Evolutionary conservation across 441 rosid genomes (phyloP).

Genomic region (Pelargonium cotyledonis): DNA sequence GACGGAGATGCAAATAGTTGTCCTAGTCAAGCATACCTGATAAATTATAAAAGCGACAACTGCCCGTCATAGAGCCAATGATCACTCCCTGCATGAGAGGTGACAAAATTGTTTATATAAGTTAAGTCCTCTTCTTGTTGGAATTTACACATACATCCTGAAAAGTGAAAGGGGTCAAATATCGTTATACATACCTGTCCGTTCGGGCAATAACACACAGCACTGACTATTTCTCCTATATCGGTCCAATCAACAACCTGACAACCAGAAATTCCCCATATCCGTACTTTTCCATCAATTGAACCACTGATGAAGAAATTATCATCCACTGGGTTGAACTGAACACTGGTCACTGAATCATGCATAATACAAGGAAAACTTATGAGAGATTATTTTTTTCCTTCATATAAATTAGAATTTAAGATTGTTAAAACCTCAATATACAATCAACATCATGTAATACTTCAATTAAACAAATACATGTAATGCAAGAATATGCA

Average conservation of each 20-base stretch:
- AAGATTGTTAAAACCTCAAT: background rate
- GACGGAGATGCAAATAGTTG: background rate
- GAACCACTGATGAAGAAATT: slow-evolving; percentile 88
- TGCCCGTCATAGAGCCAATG: slow-evolving; percentile 69
- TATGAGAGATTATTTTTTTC: slow-evolving; percentile 6
- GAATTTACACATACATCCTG: background rate
- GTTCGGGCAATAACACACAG: slow-evolving; percentile 78
- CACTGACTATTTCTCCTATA: slow-evolving; percentile 70
- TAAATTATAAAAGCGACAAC: slow-evolving; percentile 63
- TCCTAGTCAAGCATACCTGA: slow-evolving; percentile 39
- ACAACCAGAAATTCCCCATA: slow-evolving; percentile 62
- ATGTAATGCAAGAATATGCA: slow-evolving; percentile 7
- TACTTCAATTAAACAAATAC: slow-evolving; percentile 4
- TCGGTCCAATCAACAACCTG: slow-evolving; percentile 84
- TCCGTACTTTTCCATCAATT: slow-evolving; percentile 92
- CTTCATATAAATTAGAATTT: background rate
- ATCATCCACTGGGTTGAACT: slow-evolving; percentile 83
- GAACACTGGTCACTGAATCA: slow-evolving; percentile 77
- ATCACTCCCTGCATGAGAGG: slow-evolving; percentile 55
- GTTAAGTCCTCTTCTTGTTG: background rate
- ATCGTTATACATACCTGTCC: slow-evolving; percentile 51
- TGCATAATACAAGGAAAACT: slow-evolving; percentile 6
- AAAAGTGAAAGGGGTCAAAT: slow-evolving; percentile 8
- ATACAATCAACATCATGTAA: slow-evolving; percentile 8
- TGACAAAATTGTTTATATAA: background rate